Evolutionary conservation across 345 rosid species (phyloP).

Genomic region (Bruguiera parviflora): DNA sequence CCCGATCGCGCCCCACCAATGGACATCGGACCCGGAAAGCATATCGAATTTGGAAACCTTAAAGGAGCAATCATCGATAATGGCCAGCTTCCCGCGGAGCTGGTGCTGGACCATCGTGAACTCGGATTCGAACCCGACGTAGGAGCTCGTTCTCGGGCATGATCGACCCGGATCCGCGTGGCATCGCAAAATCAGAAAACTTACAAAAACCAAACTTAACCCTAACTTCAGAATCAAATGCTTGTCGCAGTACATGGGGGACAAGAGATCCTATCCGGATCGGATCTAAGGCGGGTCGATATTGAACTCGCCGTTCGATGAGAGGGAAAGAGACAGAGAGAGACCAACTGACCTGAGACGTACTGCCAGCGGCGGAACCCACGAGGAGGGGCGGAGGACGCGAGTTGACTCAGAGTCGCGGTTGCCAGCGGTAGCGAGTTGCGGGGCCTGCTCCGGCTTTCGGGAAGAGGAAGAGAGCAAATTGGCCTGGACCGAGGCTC

Average conservation of each 20-base stretch:
- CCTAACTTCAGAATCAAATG: conserved; percentile 21
- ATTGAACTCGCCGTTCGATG: too few relatives aligned
- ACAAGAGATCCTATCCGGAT: conserved; percentile 24
- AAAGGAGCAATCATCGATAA: conserved; percentile 83
- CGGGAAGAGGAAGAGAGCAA: too few relatives aligned
- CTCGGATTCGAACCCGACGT: conserved; percentile 60
- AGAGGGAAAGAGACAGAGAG: neutral
- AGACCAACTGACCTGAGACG: neutral
- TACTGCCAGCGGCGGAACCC: neutral
- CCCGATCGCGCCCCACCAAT: conserved; percentile 76
- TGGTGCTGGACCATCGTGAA: conserved; percentile 87
- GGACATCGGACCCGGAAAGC: conserved; percentile 70
- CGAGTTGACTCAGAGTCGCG: too few relatives aligned
- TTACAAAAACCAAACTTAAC: conserved; percentile 28
- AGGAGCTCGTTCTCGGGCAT: conserved; percentile 60
- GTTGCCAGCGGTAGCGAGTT: too few relatives aligned
- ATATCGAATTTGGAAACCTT: conserved; percentile 73
- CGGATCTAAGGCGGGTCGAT: conserved; percentile 8
- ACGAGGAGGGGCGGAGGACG: too few relatives aligned
- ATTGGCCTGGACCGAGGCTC: too few relatives aligned
- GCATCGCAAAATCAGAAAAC: conserved; percentile 30
- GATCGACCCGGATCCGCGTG: conserved; percentile 43
- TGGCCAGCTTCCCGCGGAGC: conserved; percentile 62
- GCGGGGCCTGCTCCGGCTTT: too few relatives aligned
- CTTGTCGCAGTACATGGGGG: conserved; percentile 40